phyloP scores from a whole-genome alignment of 176 grass and related monocot species.

The Eragrostis nindensis region DNA sequence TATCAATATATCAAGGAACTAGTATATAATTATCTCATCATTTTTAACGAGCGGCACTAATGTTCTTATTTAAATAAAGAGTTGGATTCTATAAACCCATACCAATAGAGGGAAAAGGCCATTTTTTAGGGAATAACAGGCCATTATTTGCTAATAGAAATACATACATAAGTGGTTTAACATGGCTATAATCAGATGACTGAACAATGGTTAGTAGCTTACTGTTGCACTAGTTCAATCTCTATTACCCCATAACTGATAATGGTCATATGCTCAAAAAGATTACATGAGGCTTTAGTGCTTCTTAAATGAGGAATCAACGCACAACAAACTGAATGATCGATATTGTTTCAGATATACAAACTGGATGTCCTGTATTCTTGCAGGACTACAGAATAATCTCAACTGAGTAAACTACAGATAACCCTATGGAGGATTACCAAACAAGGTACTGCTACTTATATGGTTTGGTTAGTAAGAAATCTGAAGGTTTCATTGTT shows the following conservation, averaged over 20 bases:
- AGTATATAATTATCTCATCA: neutral
- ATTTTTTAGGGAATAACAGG: too few species aligned
- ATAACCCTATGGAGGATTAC: too few species aligned
- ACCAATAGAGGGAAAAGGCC: slow-evolving; percentile 4
- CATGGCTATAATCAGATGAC: neutral
- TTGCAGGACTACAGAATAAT: neutral
- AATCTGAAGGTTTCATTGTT: too few species aligned
- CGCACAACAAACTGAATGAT: slow-evolving; percentile 15
- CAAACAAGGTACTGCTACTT: too few species aligned
- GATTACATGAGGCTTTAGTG: slow-evolving; percentile 11
- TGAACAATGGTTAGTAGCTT: neutral
- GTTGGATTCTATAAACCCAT: neutral
- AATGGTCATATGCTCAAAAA: slow-evolving; percentile 21
- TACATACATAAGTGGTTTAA: neutral
- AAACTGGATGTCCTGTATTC: slow-evolving; percentile 6
- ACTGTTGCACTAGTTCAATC: slow-evolving; percentile 26
- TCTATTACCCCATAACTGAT: slow-evolving; percentile 24
- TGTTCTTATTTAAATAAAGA: slow-evolving; percentile 14
- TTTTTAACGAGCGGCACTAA: neutral
- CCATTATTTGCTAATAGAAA: slow-evolving; percentile 1
- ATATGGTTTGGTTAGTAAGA: too few species aligned
- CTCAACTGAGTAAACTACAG: slow-evolving; percentile 15
- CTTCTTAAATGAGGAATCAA: neutral
- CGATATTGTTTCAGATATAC: slow-evolving; percentile 7
- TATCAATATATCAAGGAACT: slow-evolving; percentile 25